Percentiles rank a stretch among this genome's conserved stretches.
Evolutionary conservation across 257 asterid species (phyloP).

Genomic region (Eustoma russellianum): DNA sequence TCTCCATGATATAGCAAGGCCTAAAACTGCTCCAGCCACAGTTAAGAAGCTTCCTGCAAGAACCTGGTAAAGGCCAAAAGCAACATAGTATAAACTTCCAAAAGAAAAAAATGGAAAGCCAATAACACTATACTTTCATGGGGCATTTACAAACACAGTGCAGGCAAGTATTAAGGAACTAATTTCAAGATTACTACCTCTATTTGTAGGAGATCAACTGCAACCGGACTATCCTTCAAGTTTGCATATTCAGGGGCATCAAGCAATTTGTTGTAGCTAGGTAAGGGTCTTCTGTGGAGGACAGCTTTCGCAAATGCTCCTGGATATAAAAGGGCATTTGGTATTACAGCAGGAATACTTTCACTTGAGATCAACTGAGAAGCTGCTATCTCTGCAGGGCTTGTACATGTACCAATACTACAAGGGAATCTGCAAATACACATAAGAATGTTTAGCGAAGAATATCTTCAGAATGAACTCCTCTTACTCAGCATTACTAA

Average conservation of each 20-base stretch:
- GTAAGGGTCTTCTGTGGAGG: slow-evolving; percentile 19
- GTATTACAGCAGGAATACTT: slow-evolving; percentile 26
- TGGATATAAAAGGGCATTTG: slow-evolving; percentile 48
- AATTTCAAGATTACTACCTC: slow-evolving; percentile 35
- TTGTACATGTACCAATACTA: slow-evolving; percentile 38
- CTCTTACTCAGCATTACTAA: too few species aligned
- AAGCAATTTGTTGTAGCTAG: slow-evolving; percentile 29
- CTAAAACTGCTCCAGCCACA: slow-evolving; percentile 51
- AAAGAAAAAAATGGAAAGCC: neutral
- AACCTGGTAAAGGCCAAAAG: slow-evolving; percentile 26
- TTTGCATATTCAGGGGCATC: slow-evolving; percentile 22
- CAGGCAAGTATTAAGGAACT: neutral
- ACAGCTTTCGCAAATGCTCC: slow-evolving; percentile 37
- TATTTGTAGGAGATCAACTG: slow-evolving; percentile 40
- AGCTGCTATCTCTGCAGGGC: slow-evolving; percentile 43
- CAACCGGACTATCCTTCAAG: slow-evolving; percentile 4
- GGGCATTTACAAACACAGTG: too few species aligned
- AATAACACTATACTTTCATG: neutral
- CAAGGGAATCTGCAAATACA: slow-evolving; percentile 43
- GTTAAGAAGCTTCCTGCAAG: slow-evolving; percentile 53
- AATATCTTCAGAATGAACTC: too few species aligned
- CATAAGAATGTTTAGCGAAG: neutral
- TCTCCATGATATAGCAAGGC: slow-evolving; percentile 37
- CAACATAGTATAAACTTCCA: neutral
- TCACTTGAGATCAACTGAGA: slow-evolving; percentile 36